Base-by-base conservation (phyloP, 202 grass and related monocot species). In the Setaria viridis region DNA sequence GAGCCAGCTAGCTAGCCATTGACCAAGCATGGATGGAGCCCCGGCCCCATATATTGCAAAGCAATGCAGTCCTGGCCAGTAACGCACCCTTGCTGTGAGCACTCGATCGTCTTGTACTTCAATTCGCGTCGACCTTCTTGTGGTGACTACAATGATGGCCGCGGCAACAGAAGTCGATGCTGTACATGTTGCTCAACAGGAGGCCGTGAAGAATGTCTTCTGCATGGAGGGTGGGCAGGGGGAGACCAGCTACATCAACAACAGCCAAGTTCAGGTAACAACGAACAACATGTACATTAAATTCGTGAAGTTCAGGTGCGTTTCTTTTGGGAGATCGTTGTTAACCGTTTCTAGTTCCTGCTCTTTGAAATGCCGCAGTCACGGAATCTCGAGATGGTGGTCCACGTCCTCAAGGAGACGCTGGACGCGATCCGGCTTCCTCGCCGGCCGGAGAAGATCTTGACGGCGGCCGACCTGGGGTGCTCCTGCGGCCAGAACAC, bases 401-500 rank as follows among this genome's bases (percentile, higher is more conserved):
- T 75, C 9, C 16, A 56, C 16, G 54, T 57, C 0, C 72, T 75
- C 15, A 56, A 39, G 72, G 72, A 75, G 51, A 75, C 72, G 4
- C 72, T 75, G 50, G 72, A 56, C 50, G 17, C 0, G 48, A 2
- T 74, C 16, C 29, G 1, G 4, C 54, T 7, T 1, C 14, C 35
- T 14, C 15, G 5, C 50, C 50, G 3, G 48, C 72, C 50, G 32
- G 32, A 56, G 72, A 56, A n/a, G 51, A 50, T 37, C 72, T 9
- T 75, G 72, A 57, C 50, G 49, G 72, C 32, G 32, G 72, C 72
- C 32, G 72, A 75, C 50, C 50, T 75, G 4, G 50, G 72, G 0
- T 75, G 72, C 72, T 56, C 72, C 1, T 56, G 72, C 72, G 72
- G 72, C 2, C 50, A 75, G 32, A 75, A 75, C 72, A 56, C 72